These are phyloP conservation scores for Kwoniella dendrophila DNA, from an alignment of 768 basidiomycete genomes.

Conservation along the genomic window DNA sequence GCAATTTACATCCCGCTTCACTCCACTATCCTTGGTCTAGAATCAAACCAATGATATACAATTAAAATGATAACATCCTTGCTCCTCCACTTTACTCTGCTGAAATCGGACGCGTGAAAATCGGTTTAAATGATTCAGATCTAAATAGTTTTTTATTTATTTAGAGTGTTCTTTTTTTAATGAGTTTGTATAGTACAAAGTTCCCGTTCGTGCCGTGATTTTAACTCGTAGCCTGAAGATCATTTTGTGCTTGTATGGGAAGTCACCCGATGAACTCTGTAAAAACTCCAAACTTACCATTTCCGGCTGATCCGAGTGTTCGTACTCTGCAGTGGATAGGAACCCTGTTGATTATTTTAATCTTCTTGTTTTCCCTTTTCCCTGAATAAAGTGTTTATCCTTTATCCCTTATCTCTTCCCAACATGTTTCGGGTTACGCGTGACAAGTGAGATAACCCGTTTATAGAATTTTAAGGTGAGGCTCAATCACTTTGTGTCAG, in stretches of 20 bases:
- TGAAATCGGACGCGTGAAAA: background rate
- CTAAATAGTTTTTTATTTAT: too few species aligned
- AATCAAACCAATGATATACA: background rate
- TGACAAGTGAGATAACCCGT: too few species aligned
- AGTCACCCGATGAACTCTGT: constrained; percentile 8
- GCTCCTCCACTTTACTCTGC: too few species aligned
- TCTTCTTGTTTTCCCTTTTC: background rate
- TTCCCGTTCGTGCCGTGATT: constrained; percentile 3
- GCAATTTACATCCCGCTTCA: background rate
- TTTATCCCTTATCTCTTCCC: constrained; percentile 4
- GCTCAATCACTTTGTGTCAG: too few species aligned
- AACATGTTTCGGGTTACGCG: too few species aligned
- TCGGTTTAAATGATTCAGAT: too few species aligned
- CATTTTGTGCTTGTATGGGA: background rate
- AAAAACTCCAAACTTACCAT: constrained; percentile 7
- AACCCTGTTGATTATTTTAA: background rate
- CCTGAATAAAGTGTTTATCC: background rate
- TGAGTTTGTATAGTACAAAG: too few species aligned
- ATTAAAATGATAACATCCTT: too few species aligned
- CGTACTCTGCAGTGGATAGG: background rate
- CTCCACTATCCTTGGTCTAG: constrained; percentile 3
- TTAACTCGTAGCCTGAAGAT: constrained; percentile 15
- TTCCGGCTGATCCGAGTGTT: constrained; percentile 12
- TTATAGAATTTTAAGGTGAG: too few species aligned
- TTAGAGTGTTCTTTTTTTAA: too few species aligned